Percentiles rank a stretch among this genome's conserved stretches.
These are phyloP conservation scores for Torulaspora delbrueckii DNA, from an alignment of 805 yeast genomes.

Conservation along the genomic window DNA sequence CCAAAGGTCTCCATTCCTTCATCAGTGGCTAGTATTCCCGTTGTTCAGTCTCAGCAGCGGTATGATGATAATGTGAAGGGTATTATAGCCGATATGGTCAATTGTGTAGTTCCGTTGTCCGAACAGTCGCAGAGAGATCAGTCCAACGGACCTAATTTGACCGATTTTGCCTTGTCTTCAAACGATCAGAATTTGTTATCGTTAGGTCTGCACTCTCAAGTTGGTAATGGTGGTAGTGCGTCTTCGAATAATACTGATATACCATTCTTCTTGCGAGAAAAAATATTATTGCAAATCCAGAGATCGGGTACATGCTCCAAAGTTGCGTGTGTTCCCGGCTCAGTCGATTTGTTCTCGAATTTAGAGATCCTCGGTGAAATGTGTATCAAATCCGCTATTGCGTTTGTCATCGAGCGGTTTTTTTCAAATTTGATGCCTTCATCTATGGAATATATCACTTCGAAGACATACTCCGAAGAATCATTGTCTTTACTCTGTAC, in stretches of 20 bases:
- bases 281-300: slow-evolving; percentile 47
- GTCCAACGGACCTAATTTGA: slow-evolving; percentile 19
- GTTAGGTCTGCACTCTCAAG: slow-evolving; percentile 16
- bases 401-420: slow-evolving; percentile 60
- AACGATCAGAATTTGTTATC: slow-evolving; percentile 25
- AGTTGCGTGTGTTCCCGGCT: slow-evolving; percentile 30
- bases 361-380: slow-evolving; percentile 55
- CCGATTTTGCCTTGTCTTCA: slow-evolving; percentile 31
- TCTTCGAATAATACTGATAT: slow-evolving; percentile 13
- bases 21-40: slow-evolving; percentile 3
- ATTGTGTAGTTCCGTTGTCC: slow-evolving; percentile 19
- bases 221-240: neutral
- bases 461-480: slow-evolving; percentile 41
- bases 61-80: slow-evolving; percentile 27
- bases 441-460: slow-evolving; percentile 49
- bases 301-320: slow-evolving; percentile 60
- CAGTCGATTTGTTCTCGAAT: slow-evolving; percentile 37
- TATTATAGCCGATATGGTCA: slow-evolving; percentile 25
- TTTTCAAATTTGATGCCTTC: slow-evolving; percentile 50
- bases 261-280: slow-evolving; percentile 33
- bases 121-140: slow-evolving; percentile 24
- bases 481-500: slow-evolving; percentile 32
- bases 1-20: slow-evolving; percentile 2
- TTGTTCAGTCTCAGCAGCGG: slow-evolving; percentile 17
- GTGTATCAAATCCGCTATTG: slow-evolving; percentile 49